Base-by-base conservation (phyloP, 2,329 filamentous ascomycete genomes). In the Fusarium camptoceras region DNA sequence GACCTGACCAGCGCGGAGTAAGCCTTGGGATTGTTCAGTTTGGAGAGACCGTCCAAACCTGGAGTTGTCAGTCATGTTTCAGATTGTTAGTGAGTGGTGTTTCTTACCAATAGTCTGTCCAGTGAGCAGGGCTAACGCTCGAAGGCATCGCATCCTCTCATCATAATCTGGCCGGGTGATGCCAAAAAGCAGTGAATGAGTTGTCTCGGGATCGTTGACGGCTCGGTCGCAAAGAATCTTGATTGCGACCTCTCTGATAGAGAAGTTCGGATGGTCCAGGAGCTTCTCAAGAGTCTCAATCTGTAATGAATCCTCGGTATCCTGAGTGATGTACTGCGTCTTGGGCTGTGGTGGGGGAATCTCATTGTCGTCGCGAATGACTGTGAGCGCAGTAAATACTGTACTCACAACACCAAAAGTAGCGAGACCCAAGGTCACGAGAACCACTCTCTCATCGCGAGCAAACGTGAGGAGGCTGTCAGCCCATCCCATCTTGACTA, bases 241-340 rank as follows among this genome's bases (percentile, higher is more conserved):
- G 66, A 85, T 84, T 14, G 90, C 88, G 59, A 91, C 90, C 64
- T 92, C 90, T 70, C 90, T 85, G 67, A 94, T 91, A 22, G 91
- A 87, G 74, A 88, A 90, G 78, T 90, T 95, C 64, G 91, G 91
- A 77, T 92, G 92, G 54, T 86, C 83, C 15, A 92, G 82, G 6
- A 94, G 84, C 68, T 88, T 91, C 54, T 89, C 83, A 12, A 94
- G 83, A 0, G 92, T 94, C 43, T 86, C 83, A 14, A 89, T 76
- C 61, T 89, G 87, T 43, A 94, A 83, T 4, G 91, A 87, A 75
- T 94, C 91, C 75, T 94, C 91, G 4, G 91, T 92, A 25, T 91
- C 89, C 77, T 94, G 90, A 16, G 89, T 92, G 69, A 93, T 92
- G 77, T 92, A 92, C 71, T 91, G 88, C 53, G 91, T 88, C 76